Evolutionary conservation across 2,329 filamentous ascomycete species (phyloP).

Genomic region (Phyllachora maydis): DNA sequence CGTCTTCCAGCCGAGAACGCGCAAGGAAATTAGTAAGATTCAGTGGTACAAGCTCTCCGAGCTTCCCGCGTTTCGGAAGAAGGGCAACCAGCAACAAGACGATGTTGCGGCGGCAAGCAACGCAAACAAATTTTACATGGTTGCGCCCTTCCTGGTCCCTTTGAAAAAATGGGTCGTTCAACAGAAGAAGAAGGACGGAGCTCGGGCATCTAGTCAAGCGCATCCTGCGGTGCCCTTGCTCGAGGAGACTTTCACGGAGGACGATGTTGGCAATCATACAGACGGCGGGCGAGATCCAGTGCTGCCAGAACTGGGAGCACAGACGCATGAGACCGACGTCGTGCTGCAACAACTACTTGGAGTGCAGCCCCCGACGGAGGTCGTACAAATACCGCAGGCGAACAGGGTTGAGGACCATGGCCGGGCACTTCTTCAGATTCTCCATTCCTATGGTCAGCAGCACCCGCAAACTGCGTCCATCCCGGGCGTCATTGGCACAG

Average conservation of each 20-base stretch:
- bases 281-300: slow-evolving; percentile 11
- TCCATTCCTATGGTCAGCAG: too few species aligned
- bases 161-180: slow-evolving; percentile 82
- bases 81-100: slow-evolving; percentile 33
- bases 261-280: slow-evolving; percentile 28
- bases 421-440: too few species aligned
- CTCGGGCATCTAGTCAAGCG: slow-evolving; percentile 17
- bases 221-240: slow-evolving; percentile 21
- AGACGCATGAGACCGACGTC: too few species aligned
- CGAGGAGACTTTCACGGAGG: slow-evolving; percentile 40
- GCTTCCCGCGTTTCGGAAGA: slow-evolving; percentile 63
- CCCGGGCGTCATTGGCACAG: too few species aligned
- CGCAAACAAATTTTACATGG: slow-evolving; percentile 92
- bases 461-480: too few species aligned
- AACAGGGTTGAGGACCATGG: too few species aligned
- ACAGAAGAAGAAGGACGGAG: slow-evolving; percentile 53
- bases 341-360: too few species aligned
- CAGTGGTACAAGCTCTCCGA: slow-evolving; percentile 85
- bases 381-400: too few species aligned
- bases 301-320: too few species aligned
- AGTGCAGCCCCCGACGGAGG: too few species aligned
- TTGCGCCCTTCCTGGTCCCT: slow-evolving; percentile 72
- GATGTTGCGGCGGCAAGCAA: slow-evolving; percentile 34
- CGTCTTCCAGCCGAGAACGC: slow-evolving; percentile 69
- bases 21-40: slow-evolving; percentile 96